Base-by-base conservation (phyloP, 192 early-diverging fungal species). In the Lunasporangiospora selenospora region DNA sequence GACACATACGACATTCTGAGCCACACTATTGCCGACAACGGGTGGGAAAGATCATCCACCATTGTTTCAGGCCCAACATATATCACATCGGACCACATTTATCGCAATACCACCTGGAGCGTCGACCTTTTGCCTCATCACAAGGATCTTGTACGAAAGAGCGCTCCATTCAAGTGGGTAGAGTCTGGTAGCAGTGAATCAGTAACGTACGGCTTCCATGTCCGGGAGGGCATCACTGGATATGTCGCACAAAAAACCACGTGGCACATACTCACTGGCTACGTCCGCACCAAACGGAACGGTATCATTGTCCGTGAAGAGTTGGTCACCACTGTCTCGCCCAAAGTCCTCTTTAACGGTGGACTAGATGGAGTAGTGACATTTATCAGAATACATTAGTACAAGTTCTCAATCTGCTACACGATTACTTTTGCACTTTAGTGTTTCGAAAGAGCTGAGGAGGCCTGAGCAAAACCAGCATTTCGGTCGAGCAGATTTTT, bases 131-230 rank as follows among this genome's bases (percentile, higher is more conserved):
- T 27, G 13, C 27, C 47, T 29, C 47, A 49, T 49, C 47, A 29
- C 4, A 21, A 29, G 47, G 47, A 49, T 27, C 11, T 49, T 5
- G 47, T 49, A 49, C 47, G 47, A 23, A 29, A 21, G 27, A 49
- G 27, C 47, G 47, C 47, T 16, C 47, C 47, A 23, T 49, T 49
- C 16, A 27, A 49, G 24, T 49, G 47, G 47, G 47, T 49, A 49
- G 47, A 49, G 16, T 4, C 47, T 29, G 47, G 47, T 23, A 27
- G 47, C 47, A 49, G 4, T 6, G 47, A 49, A 13, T 11, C 23
- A 16, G 16, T 27, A 21, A 29, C 27, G 4, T 49, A 49, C 47
- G 47, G 47, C 13, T 27, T 49, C 24, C 47, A 49, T 29, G 16
- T 49, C 47, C 47, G 24, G 27, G 26, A 26, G 4, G 47, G 47